Percentiles rank a stretch among this genome's conserved stretches.
Evolutionary conservation across 2,329 filamentous ascomycete genomes (phyloP).

Genomic region (Penicillium crustosum): DNA sequence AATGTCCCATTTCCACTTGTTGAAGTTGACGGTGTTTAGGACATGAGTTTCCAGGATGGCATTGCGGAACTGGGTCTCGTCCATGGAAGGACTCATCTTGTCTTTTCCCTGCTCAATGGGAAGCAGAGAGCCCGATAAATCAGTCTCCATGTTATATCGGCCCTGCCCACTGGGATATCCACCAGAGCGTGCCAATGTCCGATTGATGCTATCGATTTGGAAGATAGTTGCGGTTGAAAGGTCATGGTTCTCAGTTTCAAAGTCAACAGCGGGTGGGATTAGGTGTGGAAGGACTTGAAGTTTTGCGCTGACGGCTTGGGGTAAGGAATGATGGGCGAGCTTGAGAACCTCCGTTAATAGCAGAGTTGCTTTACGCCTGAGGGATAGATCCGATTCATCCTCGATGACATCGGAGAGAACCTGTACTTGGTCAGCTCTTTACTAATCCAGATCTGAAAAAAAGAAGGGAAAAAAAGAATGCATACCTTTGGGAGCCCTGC

Average conservation of each 20-base stretch:
- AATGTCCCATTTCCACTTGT: constrained; percentile 97
- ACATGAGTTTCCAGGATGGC: constrained; percentile 74
- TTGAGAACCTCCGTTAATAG: constrained; percentile 90
- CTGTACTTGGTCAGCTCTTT: constrained; percentile 30
- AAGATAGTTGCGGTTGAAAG: constrained; percentile 89
- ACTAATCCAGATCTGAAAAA: neutral
- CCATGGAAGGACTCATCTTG: constrained; percentile 61
- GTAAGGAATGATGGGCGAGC: constrained; percentile 80
- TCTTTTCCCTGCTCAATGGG: constrained; percentile 49
- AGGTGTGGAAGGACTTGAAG: constrained; percentile 86
- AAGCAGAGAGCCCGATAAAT: constrained; percentile 46
- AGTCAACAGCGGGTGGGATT: constrained; percentile 72
- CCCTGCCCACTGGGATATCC: constrained; percentile 43
- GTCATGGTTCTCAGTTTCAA: constrained; percentile 70
- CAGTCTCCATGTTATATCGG: constrained; percentile 45
- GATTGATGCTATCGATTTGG: constrained; percentile 95
- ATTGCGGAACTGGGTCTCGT: constrained; percentile 63
- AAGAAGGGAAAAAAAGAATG: neutral
- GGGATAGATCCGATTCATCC: constrained; percentile 48
- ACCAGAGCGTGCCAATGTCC: constrained; percentile 80
- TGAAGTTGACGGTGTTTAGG: constrained; percentile 81
- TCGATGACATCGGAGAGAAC: constrained; percentile 52
- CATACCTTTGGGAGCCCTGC: constrained; percentile 65
- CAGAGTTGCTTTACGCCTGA: constrained; percentile 86
- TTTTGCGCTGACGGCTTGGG: constrained; percentile 75